Evolutionary conservation across 306 rosid genomes (phyloP), one percentile per base, ranked within the genome.

Genomic region (Ammopiptanthus mongolicus): DNA sequence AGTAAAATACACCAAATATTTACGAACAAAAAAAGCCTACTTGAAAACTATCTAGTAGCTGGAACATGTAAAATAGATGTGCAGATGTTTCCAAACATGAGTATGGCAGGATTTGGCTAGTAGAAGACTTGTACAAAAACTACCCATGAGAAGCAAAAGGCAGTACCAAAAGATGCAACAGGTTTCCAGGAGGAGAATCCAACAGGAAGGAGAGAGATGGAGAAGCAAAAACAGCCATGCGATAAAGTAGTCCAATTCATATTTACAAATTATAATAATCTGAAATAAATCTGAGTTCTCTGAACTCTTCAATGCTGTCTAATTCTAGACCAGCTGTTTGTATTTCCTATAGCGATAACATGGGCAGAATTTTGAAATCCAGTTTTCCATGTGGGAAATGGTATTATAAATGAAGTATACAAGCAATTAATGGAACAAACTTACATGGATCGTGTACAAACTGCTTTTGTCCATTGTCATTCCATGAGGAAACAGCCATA

Each of bases 401-500:
- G 29, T 33, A 39, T 42, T 29, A 63, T 21, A 10, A 80, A 59
- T 25, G 18, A 81, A 55, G 61, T 47, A 53, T 21, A 75, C 39
- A 37, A 41, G 69, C 23, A 60, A n/a, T 29, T 48, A 61, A 23
- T 57, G 19, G 55, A 69, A 33, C 18, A 79, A 80, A 84, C 98
- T 88, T 80, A 95, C 97, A 83, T 69, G 96, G 86, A 84, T 90
- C 91, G n/a, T 95, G 88, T 71, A 95, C 98, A 81, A 87, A 95
- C 83, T 95, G 98, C 81, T 85, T 95, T 65, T 95, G 98, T 70
- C 98, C 98, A 71, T 95, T 95, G 88, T 95, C 98, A 84, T 95
- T 95, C 98, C 97, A 95, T 15, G 97, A 95, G 66, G 98, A 95
- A 86, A 91, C 93, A 42, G 97, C 98, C 97, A 95, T 82, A 79